These are phyloP conservation scores for Phytophthora palmivora DNA, from an alignment of 352 stramenopile genomes.

Conservation along the genomic window DNA sequence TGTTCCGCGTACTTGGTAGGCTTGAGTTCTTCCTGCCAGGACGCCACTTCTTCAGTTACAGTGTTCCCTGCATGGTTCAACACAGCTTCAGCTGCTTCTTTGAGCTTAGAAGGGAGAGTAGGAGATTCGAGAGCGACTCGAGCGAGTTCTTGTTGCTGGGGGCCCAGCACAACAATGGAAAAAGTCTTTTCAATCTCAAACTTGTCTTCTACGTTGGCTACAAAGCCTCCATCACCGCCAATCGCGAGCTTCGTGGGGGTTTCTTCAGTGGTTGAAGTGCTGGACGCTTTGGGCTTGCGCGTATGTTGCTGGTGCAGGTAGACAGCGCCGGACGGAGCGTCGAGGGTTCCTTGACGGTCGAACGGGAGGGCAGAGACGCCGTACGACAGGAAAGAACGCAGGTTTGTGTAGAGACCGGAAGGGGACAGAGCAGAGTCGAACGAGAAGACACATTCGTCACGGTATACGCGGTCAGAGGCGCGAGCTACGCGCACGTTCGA, in stretches of 20 bases:
- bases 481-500: conserved; percentile 56
- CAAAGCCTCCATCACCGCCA: conserved; percentile 95
- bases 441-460: conserved; percentile 98
- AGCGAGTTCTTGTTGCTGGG: conserved; percentile 47
- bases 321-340: conserved; percentile 43
- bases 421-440: conserved; percentile 92
- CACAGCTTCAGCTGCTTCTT: conserved; percentile 66
- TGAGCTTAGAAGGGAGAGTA: conserved; percentile 54
- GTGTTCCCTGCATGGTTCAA: conserved; percentile 79
- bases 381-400: conserved; percentile 94
- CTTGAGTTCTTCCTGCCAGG: conserved; percentile 86
- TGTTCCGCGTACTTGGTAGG: conserved; percentile 81
- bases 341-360: conserved; percentile 45
- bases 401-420: conserved; percentile 91
- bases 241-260: conserved; percentile 95
- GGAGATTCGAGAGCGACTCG: conserved; percentile 43
- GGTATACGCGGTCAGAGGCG: conserved; percentile 89
- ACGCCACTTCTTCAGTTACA: conserved; percentile 78
- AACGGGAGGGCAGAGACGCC: conserved; percentile 70
- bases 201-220: conserved; percentile 85
- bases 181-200: conserved; percentile 87
- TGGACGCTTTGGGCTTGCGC: conserved; percentile 36
- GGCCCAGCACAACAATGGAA: conserved; percentile 76
- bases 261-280: background rate
- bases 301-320: conserved; percentile 86